Conservation (phyloP, 164 flowering plant species). For the Paratinospora sagittata region DNA sequence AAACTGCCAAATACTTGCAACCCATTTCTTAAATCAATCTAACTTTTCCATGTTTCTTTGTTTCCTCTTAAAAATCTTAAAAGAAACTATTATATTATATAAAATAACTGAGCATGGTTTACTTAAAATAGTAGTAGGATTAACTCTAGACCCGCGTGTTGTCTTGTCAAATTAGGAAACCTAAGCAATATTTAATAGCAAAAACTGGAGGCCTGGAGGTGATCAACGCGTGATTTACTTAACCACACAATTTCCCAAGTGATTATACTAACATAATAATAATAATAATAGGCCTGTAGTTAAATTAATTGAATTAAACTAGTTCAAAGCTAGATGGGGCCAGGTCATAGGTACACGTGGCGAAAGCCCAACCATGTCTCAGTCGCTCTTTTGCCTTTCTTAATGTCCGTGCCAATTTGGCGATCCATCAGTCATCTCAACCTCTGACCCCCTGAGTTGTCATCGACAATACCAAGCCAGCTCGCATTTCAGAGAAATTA, state of each 20-base stretch:
- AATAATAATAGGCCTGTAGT: not conserved
- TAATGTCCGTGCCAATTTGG: constrained; percentile 12
- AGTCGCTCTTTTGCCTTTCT: not conserved
- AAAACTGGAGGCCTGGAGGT: not conserved
- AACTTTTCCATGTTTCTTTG: no score
- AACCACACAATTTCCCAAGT: constrained; percentile 16
- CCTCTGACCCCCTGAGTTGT: not conserved
- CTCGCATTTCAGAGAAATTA: constrained; percentile 4
- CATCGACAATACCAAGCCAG: not conserved
- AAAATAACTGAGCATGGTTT: not conserved
- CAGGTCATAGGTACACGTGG: constrained; percentile 14
- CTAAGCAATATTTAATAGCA: not conserved
- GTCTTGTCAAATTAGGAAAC: not conserved
- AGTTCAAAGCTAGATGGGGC: not conserved
- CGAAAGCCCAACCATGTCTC: not conserved
- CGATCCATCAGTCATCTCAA: not conserved
- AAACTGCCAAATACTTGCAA: no score
- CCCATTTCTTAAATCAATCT: no score
- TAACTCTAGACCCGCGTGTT: not conserved
- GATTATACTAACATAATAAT: constrained; percentile 1
- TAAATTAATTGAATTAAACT: not conserved
- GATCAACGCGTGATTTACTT: constrained; percentile 7
- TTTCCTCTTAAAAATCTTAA: no score
- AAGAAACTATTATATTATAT: no score
- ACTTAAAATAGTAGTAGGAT: not conserved